Percentiles rank a stretch among this genome's conserved stretches.
Evolutionary conservation across 2,329 filamentous ascomycete genomes (phyloP).

Genomic region (Davidsoniella neocaledoniae): DNA sequence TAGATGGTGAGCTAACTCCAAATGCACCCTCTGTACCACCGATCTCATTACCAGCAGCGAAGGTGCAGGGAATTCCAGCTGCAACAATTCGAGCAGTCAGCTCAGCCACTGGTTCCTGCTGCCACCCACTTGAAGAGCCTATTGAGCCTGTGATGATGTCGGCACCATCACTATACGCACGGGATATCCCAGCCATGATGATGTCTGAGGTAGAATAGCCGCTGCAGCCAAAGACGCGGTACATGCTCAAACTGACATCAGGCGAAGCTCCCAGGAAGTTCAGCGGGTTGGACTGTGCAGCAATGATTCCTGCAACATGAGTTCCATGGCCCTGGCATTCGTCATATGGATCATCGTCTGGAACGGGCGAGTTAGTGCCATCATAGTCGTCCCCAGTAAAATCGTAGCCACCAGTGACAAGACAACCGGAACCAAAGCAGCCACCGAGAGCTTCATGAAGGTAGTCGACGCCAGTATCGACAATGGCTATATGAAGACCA

Average conservation of each 20-base stretch:
- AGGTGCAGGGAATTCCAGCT: conserved; percentile 34
- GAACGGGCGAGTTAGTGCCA: conserved; percentile 19
- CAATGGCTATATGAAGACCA: conserved; percentile 34
- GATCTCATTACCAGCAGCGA: conserved; percentile 35
- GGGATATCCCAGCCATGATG: conserved; percentile 40
- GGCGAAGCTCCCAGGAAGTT: conserved; percentile 33
- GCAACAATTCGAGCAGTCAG: conserved; percentile 35
- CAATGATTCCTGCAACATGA: conserved; percentile 45
- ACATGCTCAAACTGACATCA: conserved; percentile 36
- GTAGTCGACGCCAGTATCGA: conserved; percentile 45
- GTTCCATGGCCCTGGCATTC: conserved; percentile 40
- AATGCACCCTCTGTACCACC: conserved; percentile 27
- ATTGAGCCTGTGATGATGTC: conserved; percentile 40
- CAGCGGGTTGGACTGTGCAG: conserved; percentile 31
- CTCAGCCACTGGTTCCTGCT: conserved; percentile 32
- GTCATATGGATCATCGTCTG: conserved; percentile 35
- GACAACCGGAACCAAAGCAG: conserved; percentile 27
- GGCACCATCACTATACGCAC: conserved; percentile 39
- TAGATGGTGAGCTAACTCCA: conserved; percentile 21
- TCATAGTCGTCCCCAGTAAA: conserved; percentile 38
- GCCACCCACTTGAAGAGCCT: conserved; percentile 32
- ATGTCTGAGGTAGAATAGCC: conserved; percentile 36
- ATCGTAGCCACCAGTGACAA: conserved; percentile 22
- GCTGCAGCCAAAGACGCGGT: conserved; percentile 38
- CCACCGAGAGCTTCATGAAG: conserved; percentile 45